phyloP scores from a whole-genome alignment of 306 rosid species.

The Lotus japonicus region DNA sequence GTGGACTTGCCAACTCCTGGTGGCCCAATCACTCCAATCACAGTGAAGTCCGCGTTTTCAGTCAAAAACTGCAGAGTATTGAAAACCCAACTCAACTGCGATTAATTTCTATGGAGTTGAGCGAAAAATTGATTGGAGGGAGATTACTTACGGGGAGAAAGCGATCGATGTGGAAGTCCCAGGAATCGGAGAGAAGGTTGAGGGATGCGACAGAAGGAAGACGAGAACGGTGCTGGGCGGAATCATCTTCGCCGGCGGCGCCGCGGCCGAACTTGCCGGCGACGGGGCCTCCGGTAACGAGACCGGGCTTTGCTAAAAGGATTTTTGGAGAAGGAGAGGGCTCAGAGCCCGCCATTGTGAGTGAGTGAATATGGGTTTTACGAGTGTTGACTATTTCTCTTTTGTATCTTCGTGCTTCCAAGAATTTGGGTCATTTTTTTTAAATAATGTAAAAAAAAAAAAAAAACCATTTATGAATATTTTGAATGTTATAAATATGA shows the following conservation, averaged over 20 bases:
- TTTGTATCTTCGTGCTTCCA: no score
- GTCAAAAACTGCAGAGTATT: conserved; percentile 65
- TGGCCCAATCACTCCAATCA: conserved; percentile 82
- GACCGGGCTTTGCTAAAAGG: conserved; percentile 72
- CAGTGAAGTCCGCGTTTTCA: conserved; percentile 77
- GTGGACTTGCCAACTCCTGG: conserved; percentile 86
- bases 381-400: no score
- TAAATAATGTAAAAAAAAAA: no score
- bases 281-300: conserved; percentile 50
- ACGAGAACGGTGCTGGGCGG: conserved; percentile 60
- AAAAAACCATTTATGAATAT: no score
- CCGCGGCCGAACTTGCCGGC: conserved; percentile 54
- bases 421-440: no score
- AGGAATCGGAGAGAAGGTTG: conserved; percentile 84
- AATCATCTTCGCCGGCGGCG: conserved; percentile 53
- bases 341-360: conserved; percentile 40
- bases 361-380: no score
- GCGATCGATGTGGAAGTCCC: conserved; percentile 89
- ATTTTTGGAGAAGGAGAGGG: conserved; percentile 64
- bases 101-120: background rate
- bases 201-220: conserved; percentile 81
- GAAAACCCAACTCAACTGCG: background rate
- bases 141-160: conserved; percentile 64
- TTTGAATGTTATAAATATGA: no score
- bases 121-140: background rate